phyloP scores from a whole-genome alignment of 2,329 filamentous ascomycete genomes.

The Colletotrichum sp. region DNA sequence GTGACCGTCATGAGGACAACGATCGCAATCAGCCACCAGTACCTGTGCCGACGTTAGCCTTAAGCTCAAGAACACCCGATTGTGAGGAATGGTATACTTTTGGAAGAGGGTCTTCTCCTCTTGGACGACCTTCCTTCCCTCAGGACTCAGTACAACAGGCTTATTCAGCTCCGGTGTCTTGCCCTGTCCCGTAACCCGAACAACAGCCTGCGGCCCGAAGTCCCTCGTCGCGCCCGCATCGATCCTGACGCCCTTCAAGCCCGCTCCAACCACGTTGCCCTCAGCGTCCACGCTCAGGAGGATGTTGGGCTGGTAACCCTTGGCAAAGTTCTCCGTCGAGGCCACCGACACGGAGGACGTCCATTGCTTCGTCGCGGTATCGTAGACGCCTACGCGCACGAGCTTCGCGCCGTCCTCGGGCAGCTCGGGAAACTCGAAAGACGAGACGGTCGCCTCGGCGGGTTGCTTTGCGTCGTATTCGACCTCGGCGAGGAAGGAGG shows the following conservation, averaged over 20 bases:
- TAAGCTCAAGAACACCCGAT: background rate
- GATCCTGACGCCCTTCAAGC: constrained; percentile 60
- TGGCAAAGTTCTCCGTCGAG: constrained; percentile 61
- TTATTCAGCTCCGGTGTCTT: constrained; percentile 66
- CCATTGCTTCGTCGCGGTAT: constrained; percentile 52
- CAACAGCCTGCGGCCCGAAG: constrained; percentile 64
- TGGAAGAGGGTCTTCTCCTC: constrained; percentile 71
- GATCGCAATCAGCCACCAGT: constrained; percentile 69
- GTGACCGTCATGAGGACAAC: constrained; percentile 58
- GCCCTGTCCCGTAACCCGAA: constrained; percentile 53
- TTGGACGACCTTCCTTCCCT: constrained; percentile 62
- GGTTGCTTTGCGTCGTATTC: constrained; percentile 55
- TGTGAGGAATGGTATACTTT: constrained; percentile 54
- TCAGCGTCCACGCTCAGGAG: constrained; percentile 53
- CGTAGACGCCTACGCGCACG: constrained; percentile 64
- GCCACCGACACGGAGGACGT: constrained; percentile 60
- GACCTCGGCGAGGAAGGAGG: constrained; percentile 59
- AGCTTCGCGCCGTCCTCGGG: constrained; percentile 45
- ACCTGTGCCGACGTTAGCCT: constrained; percentile 51
- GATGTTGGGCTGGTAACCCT: constrained; percentile 65
- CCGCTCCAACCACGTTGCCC: constrained; percentile 54
- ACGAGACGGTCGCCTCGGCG: constrained; percentile 49
- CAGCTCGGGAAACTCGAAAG: constrained; percentile 63
- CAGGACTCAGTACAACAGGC: constrained; percentile 64
- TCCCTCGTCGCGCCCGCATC: constrained; percentile 70